phyloP scores from a whole-genome alignment of 2,329 filamentous ascomycete species.

The Sarocladium brachiariae region DNA sequence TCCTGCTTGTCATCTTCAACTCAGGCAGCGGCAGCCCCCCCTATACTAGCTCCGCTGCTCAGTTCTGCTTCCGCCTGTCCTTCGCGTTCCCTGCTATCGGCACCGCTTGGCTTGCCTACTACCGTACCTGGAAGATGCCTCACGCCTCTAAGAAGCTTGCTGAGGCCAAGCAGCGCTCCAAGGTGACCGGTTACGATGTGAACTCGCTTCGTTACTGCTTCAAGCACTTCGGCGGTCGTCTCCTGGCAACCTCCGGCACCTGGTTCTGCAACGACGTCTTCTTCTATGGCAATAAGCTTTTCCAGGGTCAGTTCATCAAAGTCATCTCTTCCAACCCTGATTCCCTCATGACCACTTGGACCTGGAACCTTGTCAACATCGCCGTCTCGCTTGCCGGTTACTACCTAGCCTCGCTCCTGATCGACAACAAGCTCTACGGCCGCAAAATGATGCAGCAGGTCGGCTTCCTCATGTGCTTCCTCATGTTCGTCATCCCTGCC shows the following conservation, averaged over 20 bases:
- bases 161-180: conserved; percentile 74
- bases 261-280: conserved; percentile 99
- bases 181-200: conserved; percentile 90
- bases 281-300: conserved; percentile 99
- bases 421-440: conserved; percentile 95
- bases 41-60: conserved; percentile 69
- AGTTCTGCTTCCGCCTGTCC: conserved; percentile 87
- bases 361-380: conserved; percentile 89
- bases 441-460: conserved; percentile 95
- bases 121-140: conserved; percentile 92
- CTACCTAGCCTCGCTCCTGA: conserved; percentile 80
- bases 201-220: conserved; percentile 72
- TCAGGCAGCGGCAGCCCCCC: conserved; percentile 65
- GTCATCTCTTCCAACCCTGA: conserved; percentile 64
- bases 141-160: conserved; percentile 77
- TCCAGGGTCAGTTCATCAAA: conserved; percentile 83
- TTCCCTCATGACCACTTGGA: conserved; percentile 80
- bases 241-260: conserved; percentile 77
- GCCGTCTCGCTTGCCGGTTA: conserved; percentile 81
- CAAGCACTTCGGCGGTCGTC: conserved; percentile 75
- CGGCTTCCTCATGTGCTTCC: conserved; percentile 87
- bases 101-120: conserved; percentile 91
- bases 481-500: conserved; percentile 86
- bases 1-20: conserved; percentile 85
- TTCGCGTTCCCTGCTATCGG: conserved; percentile 88